A percentile compares a stretch with the other conserved stretches of the same genome.
Evolutionary conservation across 169 alveolate species (phyloP).

Genomic region (Babesia bigemina): DNA sequence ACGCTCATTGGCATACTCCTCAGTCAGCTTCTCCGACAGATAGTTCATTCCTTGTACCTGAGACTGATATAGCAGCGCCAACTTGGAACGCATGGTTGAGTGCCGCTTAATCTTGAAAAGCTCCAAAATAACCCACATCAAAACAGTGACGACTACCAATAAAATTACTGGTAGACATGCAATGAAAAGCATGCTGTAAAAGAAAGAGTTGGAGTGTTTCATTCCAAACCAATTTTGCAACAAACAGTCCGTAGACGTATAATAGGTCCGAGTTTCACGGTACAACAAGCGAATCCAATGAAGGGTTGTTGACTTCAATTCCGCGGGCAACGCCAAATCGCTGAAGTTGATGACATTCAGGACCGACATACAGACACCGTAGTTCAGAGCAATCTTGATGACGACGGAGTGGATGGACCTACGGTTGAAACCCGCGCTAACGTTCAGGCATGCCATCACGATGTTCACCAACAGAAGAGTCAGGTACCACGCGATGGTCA

Average conservation of each 20-base stretch:
- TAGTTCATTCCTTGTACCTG: constrained; percentile 46
- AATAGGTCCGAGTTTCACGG: constrained; percentile 38
- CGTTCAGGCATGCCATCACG: constrained; percentile 81
- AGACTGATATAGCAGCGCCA: constrained; percentile 55
- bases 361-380: constrained; percentile 77
- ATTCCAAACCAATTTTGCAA: constrained; percentile 70
- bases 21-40: constrained; percentile 54
- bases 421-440: constrained; percentile 83
- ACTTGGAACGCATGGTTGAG: constrained; percentile 20
- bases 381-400: constrained; percentile 83
- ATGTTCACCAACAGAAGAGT: constrained; percentile 76
- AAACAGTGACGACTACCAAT: constrained; percentile 68
- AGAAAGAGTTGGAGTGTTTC: constrained; percentile 77
- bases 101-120: constrained; percentile 43
- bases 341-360: constrained; percentile 72
- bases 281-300: constrained; percentile 17
- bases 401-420: constrained; percentile 86
- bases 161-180: constrained; percentile 74
- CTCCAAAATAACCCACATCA: constrained; percentile 71
- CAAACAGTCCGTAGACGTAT: constrained; percentile 79
- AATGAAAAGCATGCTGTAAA: constrained; percentile 74
- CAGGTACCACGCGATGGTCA: constrained; percentile 66
- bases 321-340: constrained; percentile 68
- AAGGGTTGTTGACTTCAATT: constrained; percentile 29
- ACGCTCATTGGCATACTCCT: constrained; percentile 77